Evolutionary conservation across 768 basidiomycete species (phyloP).

Genomic region (Russula sp.): DNA sequence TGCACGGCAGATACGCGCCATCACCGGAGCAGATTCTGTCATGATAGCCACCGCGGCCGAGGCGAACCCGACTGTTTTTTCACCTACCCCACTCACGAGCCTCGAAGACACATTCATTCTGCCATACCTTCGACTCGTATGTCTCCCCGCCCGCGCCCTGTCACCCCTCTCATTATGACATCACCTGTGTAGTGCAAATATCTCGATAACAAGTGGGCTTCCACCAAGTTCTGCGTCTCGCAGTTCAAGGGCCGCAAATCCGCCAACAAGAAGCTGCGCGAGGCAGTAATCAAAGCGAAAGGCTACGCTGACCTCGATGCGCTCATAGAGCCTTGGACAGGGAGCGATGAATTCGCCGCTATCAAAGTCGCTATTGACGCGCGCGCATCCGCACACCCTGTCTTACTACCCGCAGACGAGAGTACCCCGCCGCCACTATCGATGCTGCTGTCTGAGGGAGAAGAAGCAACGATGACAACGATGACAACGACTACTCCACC

Average conservation of each 20-base stretch:
- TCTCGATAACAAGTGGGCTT: conserved; percentile 72
- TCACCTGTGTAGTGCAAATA: conserved; percentile 55
- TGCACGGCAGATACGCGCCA: conserved; percentile 64
- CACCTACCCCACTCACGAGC: conserved; percentile 60
- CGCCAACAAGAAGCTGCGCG: conserved; percentile 54
- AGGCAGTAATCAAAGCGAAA: conserved; percentile 59
- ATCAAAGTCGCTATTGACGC: conserved; percentile 25
- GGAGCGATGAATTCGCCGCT: conserved; percentile 29
- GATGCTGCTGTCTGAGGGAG: neutral
- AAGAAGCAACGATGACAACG: neutral
- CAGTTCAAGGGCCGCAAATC: conserved; percentile 76
- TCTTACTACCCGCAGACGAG: conserved; percentile 19
- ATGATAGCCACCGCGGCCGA: conserved; percentile 98
- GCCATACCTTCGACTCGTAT: conserved; percentile 69
- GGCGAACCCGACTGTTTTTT: conserved; percentile 87
- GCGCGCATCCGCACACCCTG: conserved; percentile 16
- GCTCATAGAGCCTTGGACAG: conserved; percentile 29
- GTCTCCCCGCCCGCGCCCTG: conserved; percentile 35
- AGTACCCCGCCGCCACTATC: neutral
- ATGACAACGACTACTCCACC: conserved; percentile 19
- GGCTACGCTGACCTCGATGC: conserved; percentile 39
- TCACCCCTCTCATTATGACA: neutral
- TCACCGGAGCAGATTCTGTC: conserved; percentile 88
- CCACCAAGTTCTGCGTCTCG: conserved; percentile 83
- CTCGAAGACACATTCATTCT: conserved; percentile 68